Conservation (phyloP, 306 rosid species). For the Pyrus pyrifolia region DNA sequence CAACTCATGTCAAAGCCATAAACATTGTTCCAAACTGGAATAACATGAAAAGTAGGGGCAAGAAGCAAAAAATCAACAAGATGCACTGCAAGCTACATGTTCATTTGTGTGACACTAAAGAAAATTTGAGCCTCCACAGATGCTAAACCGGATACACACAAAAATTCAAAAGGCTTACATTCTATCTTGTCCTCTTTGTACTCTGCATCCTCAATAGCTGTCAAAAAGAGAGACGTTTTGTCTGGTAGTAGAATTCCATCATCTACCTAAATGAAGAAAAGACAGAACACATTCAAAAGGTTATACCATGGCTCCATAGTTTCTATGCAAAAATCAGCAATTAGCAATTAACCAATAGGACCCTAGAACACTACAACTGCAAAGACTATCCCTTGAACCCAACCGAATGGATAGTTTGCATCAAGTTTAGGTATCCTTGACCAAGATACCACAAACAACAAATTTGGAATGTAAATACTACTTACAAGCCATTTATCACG, state of each 20-base stretch:
- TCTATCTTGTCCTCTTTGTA: slow-evolving; percentile 98
- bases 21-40: slow-evolving; percentile 86
- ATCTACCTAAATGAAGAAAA: slow-evolving; percentile 40
- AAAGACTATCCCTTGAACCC: not conserved
- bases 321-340: not conserved
- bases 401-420: not conserved
- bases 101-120: not conserved
- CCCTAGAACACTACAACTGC: not conserved
- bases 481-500: slow-evolving; percentile 99
- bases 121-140: not conserved
- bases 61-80: not conserved
- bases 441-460: not conserved
- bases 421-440: not conserved
- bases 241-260: slow-evolving; percentile 87
- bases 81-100: not conserved
- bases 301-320: not conserved
- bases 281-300: not conserved
- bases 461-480: not conserved
- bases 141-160: not conserved
- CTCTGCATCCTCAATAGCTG: slow-evolving; percentile 96
- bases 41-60: slow-evolving; percentile 10
- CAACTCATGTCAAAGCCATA: slow-evolving; percentile 98
- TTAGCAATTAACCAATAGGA: not conserved
- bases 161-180: slow-evolving; percentile 51
- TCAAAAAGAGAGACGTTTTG: slow-evolving; percentile 69